Conservation (phyloP, 2,329 filamentous ascomycete genomes). For the Cercospora canescens region DNA sequence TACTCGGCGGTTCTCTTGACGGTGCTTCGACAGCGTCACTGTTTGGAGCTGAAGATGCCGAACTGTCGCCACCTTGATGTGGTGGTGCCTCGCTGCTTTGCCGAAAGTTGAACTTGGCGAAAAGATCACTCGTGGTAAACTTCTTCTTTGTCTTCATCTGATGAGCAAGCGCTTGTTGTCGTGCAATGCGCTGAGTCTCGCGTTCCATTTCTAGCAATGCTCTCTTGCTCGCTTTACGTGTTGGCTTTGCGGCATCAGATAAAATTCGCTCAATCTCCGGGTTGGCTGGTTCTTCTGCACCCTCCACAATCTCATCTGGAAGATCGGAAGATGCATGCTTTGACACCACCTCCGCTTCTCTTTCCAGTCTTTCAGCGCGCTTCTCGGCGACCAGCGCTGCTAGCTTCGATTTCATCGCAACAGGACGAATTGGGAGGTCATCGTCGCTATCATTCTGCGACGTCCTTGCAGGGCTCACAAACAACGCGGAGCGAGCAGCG, state of each 20-base stretch:
- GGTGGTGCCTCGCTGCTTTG: constrained; percentile 6
- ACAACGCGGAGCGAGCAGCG: constrained; percentile 25
- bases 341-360: constrained; percentile 23
- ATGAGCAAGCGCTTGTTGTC: constrained; percentile 89
- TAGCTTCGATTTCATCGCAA: constrained; percentile 29
- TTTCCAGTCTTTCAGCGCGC: constrained; percentile 31
- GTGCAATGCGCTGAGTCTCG: constrained; percentile 86
- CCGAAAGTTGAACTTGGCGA: constrained; percentile 74
- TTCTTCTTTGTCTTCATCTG: constrained; percentile 87
- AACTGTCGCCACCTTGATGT: constrained; percentile 15
- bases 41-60: constrained; percentile 32
- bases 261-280: constrained; percentile 33
- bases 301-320: constrained; percentile 28
- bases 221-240: constrained; percentile 89
- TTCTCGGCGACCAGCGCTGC: constrained; percentile 35
- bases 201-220: constrained; percentile 92
- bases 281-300: constrained; percentile 23
- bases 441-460: constrained; percentile 23
- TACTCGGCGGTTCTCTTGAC: constrained; percentile 29
- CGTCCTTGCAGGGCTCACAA: constrained; percentile 35
- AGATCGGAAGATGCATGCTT: constrained; percentile 28
- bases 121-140: constrained; percentile 77
- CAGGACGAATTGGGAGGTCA: constrained; percentile 26
- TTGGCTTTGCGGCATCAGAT: constrained; percentile 57
- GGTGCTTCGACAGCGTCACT: constrained; percentile 30